phyloP scores from a whole-genome alignment of 2,329 filamentous ascomycete genomes.

The Aspergillus sp. region DNA sequence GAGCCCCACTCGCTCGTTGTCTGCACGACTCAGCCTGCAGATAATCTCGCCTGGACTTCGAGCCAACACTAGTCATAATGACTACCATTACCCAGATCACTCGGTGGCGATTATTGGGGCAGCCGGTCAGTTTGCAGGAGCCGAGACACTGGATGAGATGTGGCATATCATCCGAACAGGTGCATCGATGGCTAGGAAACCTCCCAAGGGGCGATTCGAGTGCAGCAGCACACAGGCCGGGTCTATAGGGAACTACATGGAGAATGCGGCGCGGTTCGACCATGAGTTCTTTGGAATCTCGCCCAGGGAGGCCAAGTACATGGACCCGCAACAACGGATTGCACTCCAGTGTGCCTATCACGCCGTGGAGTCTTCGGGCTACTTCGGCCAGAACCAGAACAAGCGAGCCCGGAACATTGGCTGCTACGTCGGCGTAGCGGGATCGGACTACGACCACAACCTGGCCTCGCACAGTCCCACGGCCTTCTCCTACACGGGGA shows the following conservation, averaged over 20 bases:
- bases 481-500: slow-evolving; percentile 1
- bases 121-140: slow-evolving; percentile 30
- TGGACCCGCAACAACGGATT: slow-evolving; percentile 30
- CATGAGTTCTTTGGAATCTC: slow-evolving; percentile 26
- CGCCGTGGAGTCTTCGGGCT: slow-evolving; percentile 29
- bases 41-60: no score
- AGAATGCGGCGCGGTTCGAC: slow-evolving; percentile 18
- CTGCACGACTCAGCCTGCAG: no score
- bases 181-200: slow-evolving; percentile 7
- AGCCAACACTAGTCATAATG: no score
- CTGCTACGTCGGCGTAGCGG: not conserved
- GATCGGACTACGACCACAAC: not conserved
- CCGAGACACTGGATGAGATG: slow-evolving; percentile 29
- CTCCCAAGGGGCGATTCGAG: not conserved
- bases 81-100: not conserved
- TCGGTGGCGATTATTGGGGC: slow-evolving; percentile 35
- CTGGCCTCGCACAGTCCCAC: not conserved
- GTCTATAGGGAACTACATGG: not conserved
- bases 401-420: not conserved
- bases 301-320: slow-evolving; percentile 22
- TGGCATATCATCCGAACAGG: slow-evolving; percentile 31
- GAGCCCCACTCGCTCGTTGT: no score
- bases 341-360: slow-evolving; percentile 29
- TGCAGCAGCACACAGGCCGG: no score
- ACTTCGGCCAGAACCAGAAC: slow-evolving; percentile 8